Evolutionary conservation across 2,329 filamentous ascomycete genomes (phyloP).

Genomic region (Penicillium hesseltinei): DNA sequence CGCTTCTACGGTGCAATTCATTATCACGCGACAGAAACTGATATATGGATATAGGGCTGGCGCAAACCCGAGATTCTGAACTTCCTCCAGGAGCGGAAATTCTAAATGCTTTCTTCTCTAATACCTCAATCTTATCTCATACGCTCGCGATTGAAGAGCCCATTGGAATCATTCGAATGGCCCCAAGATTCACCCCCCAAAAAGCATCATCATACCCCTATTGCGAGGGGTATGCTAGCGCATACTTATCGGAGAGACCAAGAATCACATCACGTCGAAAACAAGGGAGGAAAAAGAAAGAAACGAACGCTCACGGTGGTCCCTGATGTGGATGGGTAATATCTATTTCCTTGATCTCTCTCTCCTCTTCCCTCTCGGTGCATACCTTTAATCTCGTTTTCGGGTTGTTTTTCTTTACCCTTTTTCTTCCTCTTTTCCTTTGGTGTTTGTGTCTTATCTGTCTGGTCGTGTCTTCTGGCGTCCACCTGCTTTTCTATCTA

Average conservation of each 20-base stretch:
- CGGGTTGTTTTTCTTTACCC: constrained; percentile 7
- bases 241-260: constrained; percentile 12
- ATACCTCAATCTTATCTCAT: not conserved
- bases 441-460: constrained; percentile 12
- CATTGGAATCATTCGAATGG: not conserved
- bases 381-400: constrained; percentile 14
- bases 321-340: constrained; percentile 11
- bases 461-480: constrained; percentile 15
- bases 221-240: constrained; percentile 8
- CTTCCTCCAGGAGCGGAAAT: constrained; percentile 49
- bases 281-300: constrained; percentile 13
- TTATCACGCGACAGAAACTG: constrained; percentile 5
- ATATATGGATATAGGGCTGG: constrained; percentile 44
- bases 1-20: not conserved
- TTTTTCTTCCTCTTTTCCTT: constrained; percentile 3
- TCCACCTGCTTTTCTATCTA: constrained; percentile 12
- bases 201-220: constrained; percentile 16
- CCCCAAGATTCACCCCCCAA: constrained; percentile 3
- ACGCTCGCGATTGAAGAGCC: constrained; percentile 3
- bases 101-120: constrained; percentile 29
- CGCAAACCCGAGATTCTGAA: constrained; percentile 49
- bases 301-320: constrained; percentile 7
- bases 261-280: constrained; percentile 18
- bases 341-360: constrained; percentile 13
- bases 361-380: constrained; percentile 20